Evolutionary conservation across 73 alveolate species (phyloP), one percentile per base, ranked within the genome.

Genomic region (Tetrahymena malaccensis): DNA sequence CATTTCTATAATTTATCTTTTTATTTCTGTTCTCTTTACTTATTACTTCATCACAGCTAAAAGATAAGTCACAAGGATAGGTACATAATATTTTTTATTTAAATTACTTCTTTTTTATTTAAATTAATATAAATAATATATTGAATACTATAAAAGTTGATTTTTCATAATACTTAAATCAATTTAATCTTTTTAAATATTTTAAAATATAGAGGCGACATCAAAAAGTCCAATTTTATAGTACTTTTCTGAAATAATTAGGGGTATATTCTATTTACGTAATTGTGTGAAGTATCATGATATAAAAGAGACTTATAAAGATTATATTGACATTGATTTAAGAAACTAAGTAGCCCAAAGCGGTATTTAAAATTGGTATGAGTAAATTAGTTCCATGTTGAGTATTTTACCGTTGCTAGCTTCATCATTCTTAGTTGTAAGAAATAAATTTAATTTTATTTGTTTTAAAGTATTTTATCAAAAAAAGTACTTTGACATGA

Each of bases 211-310:
- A 50, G 83, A 94, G 85, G 83, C 96, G 21, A 93, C 85, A 2
- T 94, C 96, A 44, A 94, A 94, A 34, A 94, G 96, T 84, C 96
- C 96, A 27, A 93, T 94, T 13, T 58, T 94, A 21, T 8, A 58
- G 35, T 94, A 57, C 56, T 94, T 56, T 31, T 21, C 85, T 27
- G 70, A 94, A 58, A 57, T 94, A 8, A 35, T 94, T 31, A 94
- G 96, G 37, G 96, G 96, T 15, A 35, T 94, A 7, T 35, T 35
- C 21, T 94, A 38, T 70, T 56, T 94, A 34, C 44, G 96, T 37
- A 56, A 89, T n/a, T 57, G 94, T 70, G 55, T 94, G 1, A 33
- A 83, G 16, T 56, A 34, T 34, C 9, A 3, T n/a, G 16, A 38
- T 4, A 27, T 94, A 34, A 44, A 56, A 0, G n/a, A 56, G 16